Base-by-base conservation (phyloP, 1,139 yeast genomes). In the Diutina rugosa region DNA sequence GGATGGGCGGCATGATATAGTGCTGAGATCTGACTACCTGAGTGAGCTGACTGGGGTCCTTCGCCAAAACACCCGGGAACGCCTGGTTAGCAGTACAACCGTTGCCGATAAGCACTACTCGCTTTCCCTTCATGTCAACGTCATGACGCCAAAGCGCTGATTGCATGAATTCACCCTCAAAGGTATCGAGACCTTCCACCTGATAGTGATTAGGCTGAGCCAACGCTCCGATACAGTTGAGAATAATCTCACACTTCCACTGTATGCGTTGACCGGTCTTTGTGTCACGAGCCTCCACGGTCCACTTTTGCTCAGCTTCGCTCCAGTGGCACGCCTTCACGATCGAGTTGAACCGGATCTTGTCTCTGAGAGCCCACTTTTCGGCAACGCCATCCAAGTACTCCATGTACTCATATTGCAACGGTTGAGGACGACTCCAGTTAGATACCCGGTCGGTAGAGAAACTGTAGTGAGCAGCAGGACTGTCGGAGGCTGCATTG, bases 1-100 rank as follows among this genome's bases (percentile, higher is more conserved):
- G 75, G 46, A 72, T 62, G 6, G 78, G 78, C n/a, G 77, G 78
- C 69, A 72, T 65, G 52, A 74, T 67, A 62, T 70, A 72, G 60
- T 74, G 79, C 58, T 69, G 70, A n/a, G 77, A 68, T 58, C 77
- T 64, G 28, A 71, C 67, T 14, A 74, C 57, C 60, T 75, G 79
- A 4, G 70, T 67, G 21, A 75, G 61, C 2, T 67, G 61, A 56
- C 66, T 61, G 4, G 72, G 74, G 4, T 65, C 64, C 56, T 64
- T 67, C 44, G 65, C 66, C 57, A 75, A 63, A 51, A 75, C 61
- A 0, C 69, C 70, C 7, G 65, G 65, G n/a, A 65, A 60, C 16
- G 64, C 56, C 55, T 66, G 69, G 29, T 63, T 65, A 3, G 68
- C 69, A 8, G 68, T 65, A 49, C 69, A 66, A 2, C 69, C 69